These are phyloP conservation scores for Phytopythium aichiense DNA, from an alignment of 352 stramenopile genomes.

Conservation along the genomic window DNA sequence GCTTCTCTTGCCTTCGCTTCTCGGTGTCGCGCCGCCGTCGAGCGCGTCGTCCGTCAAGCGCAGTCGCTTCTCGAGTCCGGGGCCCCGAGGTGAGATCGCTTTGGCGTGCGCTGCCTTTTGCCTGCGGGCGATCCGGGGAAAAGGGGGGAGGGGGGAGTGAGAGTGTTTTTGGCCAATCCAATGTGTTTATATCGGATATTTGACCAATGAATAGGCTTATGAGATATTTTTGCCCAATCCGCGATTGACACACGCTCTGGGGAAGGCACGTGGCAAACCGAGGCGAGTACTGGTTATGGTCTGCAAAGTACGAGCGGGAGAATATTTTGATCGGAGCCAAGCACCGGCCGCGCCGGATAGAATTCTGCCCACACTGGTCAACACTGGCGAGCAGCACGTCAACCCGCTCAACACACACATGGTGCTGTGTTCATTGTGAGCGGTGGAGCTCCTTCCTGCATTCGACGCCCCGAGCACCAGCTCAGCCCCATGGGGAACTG, in stretches of 20 bases:
- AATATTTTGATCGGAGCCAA: neutral
- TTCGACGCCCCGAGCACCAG: too few species aligned
- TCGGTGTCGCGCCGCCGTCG: constrained; percentile 19
- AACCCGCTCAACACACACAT: too few species aligned
- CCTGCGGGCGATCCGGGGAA: neutral
- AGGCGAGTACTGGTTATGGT: neutral
- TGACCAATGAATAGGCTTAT: neutral
- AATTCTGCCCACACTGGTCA: neutral
- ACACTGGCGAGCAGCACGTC: neutral
- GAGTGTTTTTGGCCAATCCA: constrained; percentile 9
- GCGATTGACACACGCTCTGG: constrained; percentile 23
- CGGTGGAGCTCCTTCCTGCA: too few species aligned
- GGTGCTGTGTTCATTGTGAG: too few species aligned
- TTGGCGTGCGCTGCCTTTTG: neutral
- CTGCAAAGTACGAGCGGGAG: neutral
- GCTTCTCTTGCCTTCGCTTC: neutral
- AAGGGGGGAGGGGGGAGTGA: neutral
- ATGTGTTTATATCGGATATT: neutral
- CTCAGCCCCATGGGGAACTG: too few species aligned
- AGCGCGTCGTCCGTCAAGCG: constrained; percentile 6
- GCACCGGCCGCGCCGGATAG: neutral
- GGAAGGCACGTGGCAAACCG: neutral
- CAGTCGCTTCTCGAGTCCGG: neutral
- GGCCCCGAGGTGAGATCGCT: constrained; percentile 4
- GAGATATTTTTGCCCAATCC: constrained; percentile 21